Evolutionary conservation across 2,329 filamentous ascomycete genomes (phyloP).

Genomic region (Cladosporium sp.): DNA sequence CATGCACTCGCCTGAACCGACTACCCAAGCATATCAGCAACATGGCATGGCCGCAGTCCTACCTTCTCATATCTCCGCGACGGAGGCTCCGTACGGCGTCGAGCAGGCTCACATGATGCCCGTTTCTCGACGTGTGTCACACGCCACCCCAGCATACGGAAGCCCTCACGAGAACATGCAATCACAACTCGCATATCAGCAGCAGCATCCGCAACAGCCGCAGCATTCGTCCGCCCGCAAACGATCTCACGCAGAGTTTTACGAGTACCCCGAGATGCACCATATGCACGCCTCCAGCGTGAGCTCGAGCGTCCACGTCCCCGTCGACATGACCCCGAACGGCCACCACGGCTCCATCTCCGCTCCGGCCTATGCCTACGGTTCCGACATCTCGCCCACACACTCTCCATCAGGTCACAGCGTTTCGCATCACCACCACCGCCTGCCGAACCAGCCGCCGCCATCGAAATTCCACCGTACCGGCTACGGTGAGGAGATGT

Average conservation of each 20-base stretch:
- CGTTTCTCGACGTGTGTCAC: conserved; percentile 9
- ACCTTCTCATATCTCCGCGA: conserved; percentile 23
- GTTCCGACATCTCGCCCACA: not conserved
- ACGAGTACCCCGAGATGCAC: conserved; percentile 35
- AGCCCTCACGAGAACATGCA: conserved; percentile 12
- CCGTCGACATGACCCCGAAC: conserved; percentile 34
- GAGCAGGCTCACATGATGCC: conserved; percentile 24
- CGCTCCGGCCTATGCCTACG: conserved; percentile 11
- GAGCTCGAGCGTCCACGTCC: conserved; percentile 28
- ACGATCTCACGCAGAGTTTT: conserved; percentile 38
- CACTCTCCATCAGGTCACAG: not conserved
- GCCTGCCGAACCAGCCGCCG: conserved; percentile 66
- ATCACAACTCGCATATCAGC: conserved; percentile 6
- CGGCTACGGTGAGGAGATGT: conserved; percentile 44
- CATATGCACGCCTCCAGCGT: conserved; percentile 30
- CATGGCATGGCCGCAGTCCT: conserved; percentile 25
- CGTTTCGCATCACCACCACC: conserved; percentile 66
- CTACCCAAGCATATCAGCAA: conserved; percentile 20
- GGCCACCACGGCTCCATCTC: conserved; percentile 22
- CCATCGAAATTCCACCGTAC: conserved; percentile 60
- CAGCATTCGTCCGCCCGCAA: conserved; percentile 29
- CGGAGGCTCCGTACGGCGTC: conserved; percentile 23
- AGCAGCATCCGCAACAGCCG: conserved; percentile 7
- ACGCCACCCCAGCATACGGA: conserved; percentile 3
- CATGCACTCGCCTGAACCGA: conserved; percentile 12